A percentile compares a stretch with the other conserved stretches of the same genome.
phyloP scores from a whole-genome alignment of 805 yeast genomes.

The Lipomyces sp. region DNA sequence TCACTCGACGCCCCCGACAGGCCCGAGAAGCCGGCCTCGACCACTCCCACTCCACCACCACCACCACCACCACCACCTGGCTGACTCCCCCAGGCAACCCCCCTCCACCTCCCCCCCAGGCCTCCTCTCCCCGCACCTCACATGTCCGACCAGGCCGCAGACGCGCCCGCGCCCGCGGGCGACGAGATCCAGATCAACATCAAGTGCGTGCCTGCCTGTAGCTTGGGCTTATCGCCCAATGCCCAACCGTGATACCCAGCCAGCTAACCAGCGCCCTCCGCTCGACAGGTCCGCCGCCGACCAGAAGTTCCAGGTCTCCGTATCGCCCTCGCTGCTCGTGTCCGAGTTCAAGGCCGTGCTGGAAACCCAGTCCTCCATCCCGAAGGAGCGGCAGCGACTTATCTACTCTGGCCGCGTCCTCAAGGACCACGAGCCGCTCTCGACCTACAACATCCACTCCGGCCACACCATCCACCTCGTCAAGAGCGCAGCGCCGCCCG shows the following conservation, averaged over 20 bases:
- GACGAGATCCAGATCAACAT: constrained; percentile 25
- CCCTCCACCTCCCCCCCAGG: too few relatives aligned
- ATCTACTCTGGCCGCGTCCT: constrained; percentile 92
- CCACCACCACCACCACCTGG: too few relatives aligned
- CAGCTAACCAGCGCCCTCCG: not conserved
- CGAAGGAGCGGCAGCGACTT: constrained; percentile 78
- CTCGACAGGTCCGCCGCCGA: constrained; percentile 45
- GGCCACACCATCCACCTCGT: constrained; percentile 91
- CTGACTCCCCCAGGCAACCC: too few relatives aligned
- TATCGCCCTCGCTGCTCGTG: constrained; percentile 55
- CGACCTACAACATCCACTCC: constrained; percentile 71
- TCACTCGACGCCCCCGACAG: too few relatives aligned
- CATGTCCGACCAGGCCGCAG: constrained; percentile 9
- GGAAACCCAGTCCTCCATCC: constrained; percentile 58
- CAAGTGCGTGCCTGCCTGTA: constrained; percentile 21
- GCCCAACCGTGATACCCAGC: too few relatives aligned
- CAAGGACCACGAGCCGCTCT: constrained; percentile 75
- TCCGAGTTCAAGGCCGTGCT: constrained; percentile 65
- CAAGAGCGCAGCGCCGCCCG: constrained; percentile 61
- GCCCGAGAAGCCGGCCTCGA: too few relatives aligned
- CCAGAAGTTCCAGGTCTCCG: constrained; percentile 65
- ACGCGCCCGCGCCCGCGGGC: constrained; percentile 7
- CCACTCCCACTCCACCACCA: too few relatives aligned
- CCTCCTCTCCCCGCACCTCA: not conserved
- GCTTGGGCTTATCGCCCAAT: not conserved